Base-by-base conservation (phyloP, 192 early-diverging fungal species). In the Podila horticola region DNA sequence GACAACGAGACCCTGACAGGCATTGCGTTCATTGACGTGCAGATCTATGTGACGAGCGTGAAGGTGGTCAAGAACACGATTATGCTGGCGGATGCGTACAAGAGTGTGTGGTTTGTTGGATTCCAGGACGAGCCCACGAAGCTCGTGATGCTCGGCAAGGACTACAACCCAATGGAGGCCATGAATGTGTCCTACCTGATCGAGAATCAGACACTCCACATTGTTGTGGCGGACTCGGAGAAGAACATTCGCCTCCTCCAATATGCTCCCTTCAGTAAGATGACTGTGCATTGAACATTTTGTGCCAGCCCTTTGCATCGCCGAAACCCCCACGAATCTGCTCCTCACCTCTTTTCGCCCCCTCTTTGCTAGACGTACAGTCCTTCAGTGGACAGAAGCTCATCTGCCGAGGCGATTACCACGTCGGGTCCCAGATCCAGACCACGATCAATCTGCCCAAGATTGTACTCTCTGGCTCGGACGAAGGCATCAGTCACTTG, bases 71-170 rank as follows among this genome's bases (percentile, higher is more conserved):
- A 96, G 76, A 96, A 95, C 66, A 92, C 95, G 38, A 89, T 98
- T 60, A 74, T 97, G 20, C 77, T 98, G 5, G 95, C 93, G 57
- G 98, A 99, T 79, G 87, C 94, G 28, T 86, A 90, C 74, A 95
- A 95, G 74, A 92, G 94, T 28, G 86, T 96, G 7, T 95, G 94
- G 91, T 96, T 99, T 66, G 82, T 95, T 5, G 97, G 93, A 9
- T 97, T 97, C 74, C 98, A 99, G 91, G 95, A 98, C 60, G 95
- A 96, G 36, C 98, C 97, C 10, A 90, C 97, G 1, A 95, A 97
- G 64, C 72, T 99, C 29, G 87, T 87, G 17, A 83, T 96, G 30
- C 77, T 99, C 29, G 96, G 96, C 64, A 96, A 96, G 83, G 98
- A 99, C 71, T 93, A 92, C 64, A 86, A 93, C 50, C 87, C 89